phyloP scores from a whole-genome alignment of 2,329 filamentous ascomycete genomes.

The Aspergillus hiratsukae region DNA sequence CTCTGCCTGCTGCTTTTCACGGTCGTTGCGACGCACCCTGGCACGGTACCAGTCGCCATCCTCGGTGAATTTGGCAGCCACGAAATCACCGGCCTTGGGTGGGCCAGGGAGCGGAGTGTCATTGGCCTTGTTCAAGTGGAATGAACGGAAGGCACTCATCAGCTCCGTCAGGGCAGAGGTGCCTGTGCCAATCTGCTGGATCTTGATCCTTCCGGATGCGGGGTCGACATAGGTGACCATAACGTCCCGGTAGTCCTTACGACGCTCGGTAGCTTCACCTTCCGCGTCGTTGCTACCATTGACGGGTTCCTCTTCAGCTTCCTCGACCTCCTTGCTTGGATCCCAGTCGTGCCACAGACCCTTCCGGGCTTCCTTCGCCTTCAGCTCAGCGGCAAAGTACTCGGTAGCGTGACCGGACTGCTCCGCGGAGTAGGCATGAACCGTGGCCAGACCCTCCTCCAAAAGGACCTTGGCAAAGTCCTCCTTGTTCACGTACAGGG shows the following conservation, averaged over 20 bases:
- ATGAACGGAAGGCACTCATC: conserved; percentile 86
- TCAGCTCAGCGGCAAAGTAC: conserved; percentile 79
- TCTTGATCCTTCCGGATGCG: conserved; percentile 72
- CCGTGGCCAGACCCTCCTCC: conserved; percentile 87
- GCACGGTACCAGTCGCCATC: conserved; percentile 95
- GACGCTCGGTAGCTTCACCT: conserved; percentile 54
- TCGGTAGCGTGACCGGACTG: conserved; percentile 87
- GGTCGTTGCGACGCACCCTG: conserved; percentile 85
- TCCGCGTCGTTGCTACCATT: conserved; percentile 51
- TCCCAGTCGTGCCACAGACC: conserved; percentile 94
- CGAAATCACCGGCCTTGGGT: conserved; percentile 86
- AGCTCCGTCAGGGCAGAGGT: conserved; percentile 79
- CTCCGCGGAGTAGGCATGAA: conserved; percentile 93
- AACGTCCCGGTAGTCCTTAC: conserved; percentile 91
- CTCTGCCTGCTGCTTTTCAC: conserved; percentile 80
- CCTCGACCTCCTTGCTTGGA: conserved; percentile 73
- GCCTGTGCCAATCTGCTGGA: conserved; percentile 84
- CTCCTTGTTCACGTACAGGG: conserved; percentile 87
- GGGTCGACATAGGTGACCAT: conserved; percentile 84
- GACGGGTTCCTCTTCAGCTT: conserved; percentile 47
- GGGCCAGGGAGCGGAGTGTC: conserved; percentile 66
- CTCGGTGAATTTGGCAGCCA: conserved; percentile 83
- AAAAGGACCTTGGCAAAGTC: conserved; percentile 91
- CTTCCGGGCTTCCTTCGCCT: conserved; percentile 82
- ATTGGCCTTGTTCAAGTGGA: conserved; percentile 82